Base-by-base conservation (phyloP, 75 land plant genomes). In the Pinus taeda region DNA sequence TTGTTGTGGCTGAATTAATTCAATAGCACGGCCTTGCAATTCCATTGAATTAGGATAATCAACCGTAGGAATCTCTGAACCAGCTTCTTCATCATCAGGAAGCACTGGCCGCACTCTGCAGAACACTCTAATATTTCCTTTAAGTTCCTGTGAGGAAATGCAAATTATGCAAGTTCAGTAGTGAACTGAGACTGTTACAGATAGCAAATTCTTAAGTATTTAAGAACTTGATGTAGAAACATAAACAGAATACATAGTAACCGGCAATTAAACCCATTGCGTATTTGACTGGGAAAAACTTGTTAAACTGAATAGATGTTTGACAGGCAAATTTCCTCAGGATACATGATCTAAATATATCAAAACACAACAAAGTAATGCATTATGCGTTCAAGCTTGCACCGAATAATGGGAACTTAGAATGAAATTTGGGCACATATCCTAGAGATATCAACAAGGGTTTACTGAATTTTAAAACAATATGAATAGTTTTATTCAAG, bases 101-200 rank as follows among this genome's bases (percentile, higher is more conserved):
- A 82, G 74, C 15, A 82, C 30, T 42, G 83, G 83, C 22, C 83
- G 21, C 17, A 82, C 83, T 81, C 83, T 72, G 63, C 83, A 82
- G 59, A 82, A 82, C 6, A 82, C 83, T 70, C 83, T 56, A 55
- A 82, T 79, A 57, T 82, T 82, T 22, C 83, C 83, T 71, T 82
- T 82, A 15, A 82, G 75, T 82, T 82, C 83, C 83, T 82, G 76
- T n/a, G 11, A 60, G 62, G 62, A 2, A 20, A 60, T 60, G 7
- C 62, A 60, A 60, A 15, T 60, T 20, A 20, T 22, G 6, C 22
- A 21, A 60, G 22, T 20, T 60, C 62, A 18, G 22, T 20, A 60
- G 21, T 7, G 9, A 60, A 20, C 21, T 60, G 22, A 60, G 20
- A 60, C n/a, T 60, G 62, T 20, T 5, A 60, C 1, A 60, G 20